Percentiles rank a stretch among this genome's conserved stretches.
phyloP scores from a whole-genome alignment of 768 basidiomycete species.

The Chalciporus pseudorubinellus region DNA sequence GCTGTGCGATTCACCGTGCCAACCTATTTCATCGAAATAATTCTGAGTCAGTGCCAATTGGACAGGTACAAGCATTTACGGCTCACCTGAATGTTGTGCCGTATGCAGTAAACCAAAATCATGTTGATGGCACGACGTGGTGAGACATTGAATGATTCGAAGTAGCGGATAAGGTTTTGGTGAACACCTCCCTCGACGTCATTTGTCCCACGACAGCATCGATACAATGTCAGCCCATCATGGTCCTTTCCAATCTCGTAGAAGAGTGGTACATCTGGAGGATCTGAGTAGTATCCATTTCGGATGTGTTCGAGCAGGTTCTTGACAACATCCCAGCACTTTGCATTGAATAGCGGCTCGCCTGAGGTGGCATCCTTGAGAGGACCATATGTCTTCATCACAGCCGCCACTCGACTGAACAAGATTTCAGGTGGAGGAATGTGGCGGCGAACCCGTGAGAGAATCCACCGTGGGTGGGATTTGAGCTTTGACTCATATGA shows the following conservation, averaged over 20 bases:
- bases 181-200: constrained; percentile 37
- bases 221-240: constrained; percentile 17
- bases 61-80: neutral
- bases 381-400: constrained; percentile 34
- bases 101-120: no score
- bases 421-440: constrained; percentile 35
- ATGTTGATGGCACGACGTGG: no score
- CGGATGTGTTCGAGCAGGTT: constrained; percentile 29
- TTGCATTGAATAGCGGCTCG: constrained; percentile 29
- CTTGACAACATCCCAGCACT: constrained; percentile 30
- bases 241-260: constrained; percentile 5
- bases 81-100: neutral
- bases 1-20: neutral
- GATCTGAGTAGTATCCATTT: constrained; percentile 31
- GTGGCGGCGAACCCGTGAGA: constrained; percentile 22
- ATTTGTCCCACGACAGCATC: constrained; percentile 30
- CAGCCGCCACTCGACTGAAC: constrained; percentile 19
- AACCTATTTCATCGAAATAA: no score
- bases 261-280: constrained; percentile 31
- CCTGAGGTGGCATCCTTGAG: constrained; percentile 32
- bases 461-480: constrained; percentile 28
- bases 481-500: no score
- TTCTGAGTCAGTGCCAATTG: no score
- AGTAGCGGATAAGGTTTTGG: constrained; percentile 20
- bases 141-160: neutral